phyloP scores from a whole-genome alignment of 495 filamentous ascomycete species.

The Cryomyces minteri region DNA sequence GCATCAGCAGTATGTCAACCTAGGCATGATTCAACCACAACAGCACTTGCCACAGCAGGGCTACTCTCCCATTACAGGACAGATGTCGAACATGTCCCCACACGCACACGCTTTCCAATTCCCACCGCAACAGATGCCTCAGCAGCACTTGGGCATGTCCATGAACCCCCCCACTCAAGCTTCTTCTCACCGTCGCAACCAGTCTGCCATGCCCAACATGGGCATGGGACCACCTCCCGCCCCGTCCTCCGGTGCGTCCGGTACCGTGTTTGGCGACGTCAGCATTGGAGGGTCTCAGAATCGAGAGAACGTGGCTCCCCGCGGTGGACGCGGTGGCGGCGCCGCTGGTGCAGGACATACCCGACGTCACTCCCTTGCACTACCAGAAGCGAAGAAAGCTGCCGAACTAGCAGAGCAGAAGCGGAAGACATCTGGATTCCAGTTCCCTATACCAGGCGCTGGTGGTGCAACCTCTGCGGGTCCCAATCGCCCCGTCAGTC shows the following conservation, averaged over 20 bases:
- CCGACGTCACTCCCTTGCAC: conserved; percentile 81
- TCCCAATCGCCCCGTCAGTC: conserved; percentile 27
- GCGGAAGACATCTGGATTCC: conserved; percentile 79
- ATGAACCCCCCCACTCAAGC: conserved; percentile 49
- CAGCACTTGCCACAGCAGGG: conserved; percentile 50
- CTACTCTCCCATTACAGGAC: conserved; percentile 51
- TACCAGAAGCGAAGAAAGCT: conserved; percentile 94
- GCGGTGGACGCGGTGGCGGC: conserved; percentile 57
- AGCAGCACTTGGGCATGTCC: conserved; percentile 44
- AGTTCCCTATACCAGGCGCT: conserved; percentile 73
- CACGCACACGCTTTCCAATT: conserved; percentile 80
- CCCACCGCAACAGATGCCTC: conserved; percentile 54
- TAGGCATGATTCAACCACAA: conserved; percentile 76
- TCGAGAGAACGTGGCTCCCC: conserved; percentile 49
- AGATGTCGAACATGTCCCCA: conserved; percentile 59
- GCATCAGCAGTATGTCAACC: conserved; percentile 92
- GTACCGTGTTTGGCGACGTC: conserved; percentile 63
- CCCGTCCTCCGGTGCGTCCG: conserved; percentile 87
- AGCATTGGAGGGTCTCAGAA: conserved; percentile 34
- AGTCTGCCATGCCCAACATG: conserved; percentile 90
- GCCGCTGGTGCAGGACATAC: conserved; percentile 64
- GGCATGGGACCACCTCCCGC: conserved; percentile 87
- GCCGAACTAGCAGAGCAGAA: conserved; percentile 95
- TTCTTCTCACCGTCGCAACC: conserved; percentile 87
- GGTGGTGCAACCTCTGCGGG: conserved; percentile 27